Evolutionary conservation across 2,329 filamentous ascomycete genomes (phyloP).

Genomic region (Aspergillus flavus): DNA sequence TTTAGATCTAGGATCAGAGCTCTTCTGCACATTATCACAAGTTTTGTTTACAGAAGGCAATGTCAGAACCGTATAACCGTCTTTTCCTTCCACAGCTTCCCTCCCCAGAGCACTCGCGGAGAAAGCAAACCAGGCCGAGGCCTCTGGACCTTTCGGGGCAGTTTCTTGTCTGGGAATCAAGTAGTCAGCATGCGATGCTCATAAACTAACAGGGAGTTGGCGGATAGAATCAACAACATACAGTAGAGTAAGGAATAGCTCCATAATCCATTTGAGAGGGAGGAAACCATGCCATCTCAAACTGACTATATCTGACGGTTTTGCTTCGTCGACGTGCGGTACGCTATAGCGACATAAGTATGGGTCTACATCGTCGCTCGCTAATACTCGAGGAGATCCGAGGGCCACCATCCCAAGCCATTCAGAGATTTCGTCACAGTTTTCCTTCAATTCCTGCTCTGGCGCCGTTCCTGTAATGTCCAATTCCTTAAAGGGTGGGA

Average conservation of each 20-base stretch:
- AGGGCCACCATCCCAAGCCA: conserved; percentile 63
- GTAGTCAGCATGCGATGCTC: conserved; percentile 15
- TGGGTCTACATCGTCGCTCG: conserved; percentile 43
- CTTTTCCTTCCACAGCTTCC: conserved; percentile 41
- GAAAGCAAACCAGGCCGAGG: conserved; percentile 39
- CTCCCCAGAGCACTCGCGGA: conserved; percentile 36
- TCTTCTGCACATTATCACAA: not conserved
- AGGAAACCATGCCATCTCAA: conserved; percentile 49
- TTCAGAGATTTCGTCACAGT: conserved; percentile 59
- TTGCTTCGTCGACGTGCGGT: conserved; percentile 32
- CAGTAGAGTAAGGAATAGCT: conserved; percentile 39
- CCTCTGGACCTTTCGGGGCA: conserved; percentile 8
- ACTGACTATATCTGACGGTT: conserved; percentile 33
- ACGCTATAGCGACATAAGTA: conserved; percentile 48
- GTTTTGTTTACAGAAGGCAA: conserved; percentile 12
- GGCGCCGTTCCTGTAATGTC: conserved; percentile 31
- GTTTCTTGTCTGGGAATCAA: conserved; percentile 21
- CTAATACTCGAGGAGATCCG: conserved; percentile 41
- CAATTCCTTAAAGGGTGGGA: conserved; percentile 35
- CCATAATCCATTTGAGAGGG: conserved; percentile 41
- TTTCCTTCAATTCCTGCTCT: conserved; percentile 60
- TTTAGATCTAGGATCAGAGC: conserved; percentile 3
- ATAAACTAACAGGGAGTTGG: not conserved
- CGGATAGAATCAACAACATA: conserved; percentile 28
- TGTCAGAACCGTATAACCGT: conserved; percentile 42